phyloP scores from a whole-genome alignment of 2,329 filamentous ascomycete genomes.

The Hortaea werneckii region DNA sequence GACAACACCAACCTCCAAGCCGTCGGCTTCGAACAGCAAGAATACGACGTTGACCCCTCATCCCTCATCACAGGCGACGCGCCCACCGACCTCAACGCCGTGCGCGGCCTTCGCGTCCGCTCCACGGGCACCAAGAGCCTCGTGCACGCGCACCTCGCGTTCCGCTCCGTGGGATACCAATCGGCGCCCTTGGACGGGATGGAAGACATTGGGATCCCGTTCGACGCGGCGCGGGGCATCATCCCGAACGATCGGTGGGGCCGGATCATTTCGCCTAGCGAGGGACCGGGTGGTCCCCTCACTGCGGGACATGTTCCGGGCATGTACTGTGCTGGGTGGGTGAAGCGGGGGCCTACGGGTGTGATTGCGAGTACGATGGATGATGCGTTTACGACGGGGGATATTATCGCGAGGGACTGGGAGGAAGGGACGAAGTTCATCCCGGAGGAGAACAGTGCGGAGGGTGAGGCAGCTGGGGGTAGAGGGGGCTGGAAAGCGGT shows the following conservation, averaged over 20 bases:
- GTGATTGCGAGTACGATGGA: slow-evolving; percentile 95
- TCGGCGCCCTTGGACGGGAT: slow-evolving; percentile 69
- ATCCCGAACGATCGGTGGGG: slow-evolving; percentile 76
- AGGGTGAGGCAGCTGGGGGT: slow-evolving; percentile 12
- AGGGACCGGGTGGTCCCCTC: slow-evolving; percentile 31
- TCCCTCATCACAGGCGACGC: slow-evolving; percentile 17
- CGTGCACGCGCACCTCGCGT: slow-evolving; percentile 61
- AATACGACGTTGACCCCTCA: slow-evolving; percentile 15
- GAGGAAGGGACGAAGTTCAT: slow-evolving; percentile 35
- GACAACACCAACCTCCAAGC: slow-evolving; percentile 46
- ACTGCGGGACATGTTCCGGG: slow-evolving; percentile 51
- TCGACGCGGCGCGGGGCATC: slow-evolving; percentile 62
- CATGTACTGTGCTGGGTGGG: slow-evolving; percentile 91
- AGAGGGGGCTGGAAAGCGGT: slow-evolving; percentile 68
- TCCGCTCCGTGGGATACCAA: slow-evolving; percentile 92
- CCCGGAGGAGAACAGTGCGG: slow-evolving; percentile 22
- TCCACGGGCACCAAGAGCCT: slow-evolving; percentile 22
- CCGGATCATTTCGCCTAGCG: slow-evolving; percentile 46
- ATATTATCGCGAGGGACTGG: slow-evolving; percentile 77
- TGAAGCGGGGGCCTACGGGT: slow-evolving; percentile 86
- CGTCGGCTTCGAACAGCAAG: slow-evolving; percentile 54
- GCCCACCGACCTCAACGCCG: slow-evolving; percentile 17
- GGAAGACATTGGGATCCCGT: slow-evolving; percentile 61
- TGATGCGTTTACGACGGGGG: slow-evolving; percentile 82
- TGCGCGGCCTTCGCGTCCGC: slow-evolving; percentile 18